phyloP scores from a whole-genome alignment of 192 early-diverging fungal genomes.

The Linnemannia exigua region DNA sequence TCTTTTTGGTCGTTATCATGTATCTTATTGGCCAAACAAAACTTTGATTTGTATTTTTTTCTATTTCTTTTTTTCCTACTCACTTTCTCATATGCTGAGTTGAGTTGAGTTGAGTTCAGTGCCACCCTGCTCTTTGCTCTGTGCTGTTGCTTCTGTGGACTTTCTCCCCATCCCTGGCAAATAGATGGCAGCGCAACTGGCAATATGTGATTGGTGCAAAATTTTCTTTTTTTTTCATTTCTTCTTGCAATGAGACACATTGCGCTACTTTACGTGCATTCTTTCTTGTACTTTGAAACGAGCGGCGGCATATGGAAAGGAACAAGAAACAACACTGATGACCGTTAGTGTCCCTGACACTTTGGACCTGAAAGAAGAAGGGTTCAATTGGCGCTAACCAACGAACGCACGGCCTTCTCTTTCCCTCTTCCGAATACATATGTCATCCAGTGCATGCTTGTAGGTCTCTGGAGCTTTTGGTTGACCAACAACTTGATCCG shows the following conservation, averaged over 20 bases:
- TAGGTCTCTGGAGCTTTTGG: slow-evolving; percentile 70
- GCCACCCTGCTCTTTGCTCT: not conserved
- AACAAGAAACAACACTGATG: not conserved
- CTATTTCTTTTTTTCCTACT: too few species aligned
- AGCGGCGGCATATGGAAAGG: not conserved
- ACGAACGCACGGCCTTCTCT: not conserved
- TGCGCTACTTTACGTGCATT: not conserved
- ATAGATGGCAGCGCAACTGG: not conserved
- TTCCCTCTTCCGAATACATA: not conserved
- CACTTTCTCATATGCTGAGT: slow-evolving; percentile 3
- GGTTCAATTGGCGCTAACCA: not conserved
- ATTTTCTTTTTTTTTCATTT: not conserved
- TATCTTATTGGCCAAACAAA: not conserved
- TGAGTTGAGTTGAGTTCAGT: slow-evolving; percentile 1
- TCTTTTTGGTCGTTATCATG: not conserved
- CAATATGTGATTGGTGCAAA: not conserved
- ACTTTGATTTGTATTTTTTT: slow-evolving; percentile 8
- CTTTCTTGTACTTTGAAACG: not conserved
- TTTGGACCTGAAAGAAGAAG: not conserved
- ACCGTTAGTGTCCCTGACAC: not conserved
- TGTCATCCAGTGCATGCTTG: slow-evolving; percentile 62
- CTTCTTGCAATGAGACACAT: not conserved
- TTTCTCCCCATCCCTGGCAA: not conserved
- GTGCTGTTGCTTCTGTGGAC: too few species aligned
- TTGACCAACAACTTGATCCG: slow-evolving; percentile 68